These are phyloP conservation scores for Stereocaulon alpinum DNA, from an alignment of 495 filamentous ascomycete genomes.

Conservation along the genomic window DNA sequence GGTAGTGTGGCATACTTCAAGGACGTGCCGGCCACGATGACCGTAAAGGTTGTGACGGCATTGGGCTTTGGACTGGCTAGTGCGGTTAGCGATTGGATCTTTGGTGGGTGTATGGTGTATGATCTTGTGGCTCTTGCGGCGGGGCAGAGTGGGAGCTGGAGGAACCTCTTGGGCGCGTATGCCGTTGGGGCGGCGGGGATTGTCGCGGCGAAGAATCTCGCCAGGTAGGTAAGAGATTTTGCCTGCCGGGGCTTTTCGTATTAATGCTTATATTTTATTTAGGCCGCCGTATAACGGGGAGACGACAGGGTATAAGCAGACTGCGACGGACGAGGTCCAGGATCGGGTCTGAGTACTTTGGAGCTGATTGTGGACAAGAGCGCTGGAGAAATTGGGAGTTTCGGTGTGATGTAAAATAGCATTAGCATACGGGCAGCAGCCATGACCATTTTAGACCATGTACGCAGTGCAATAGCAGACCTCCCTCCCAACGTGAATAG, in stretches of 20 bases:
- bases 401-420: neutral
- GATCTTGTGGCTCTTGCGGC: constrained; percentile 39
- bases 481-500: too few species aligned
- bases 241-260: too few species aligned
- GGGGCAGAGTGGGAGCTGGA: constrained; percentile 38
- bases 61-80: constrained; percentile 35
- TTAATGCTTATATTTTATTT: too few species aligned
- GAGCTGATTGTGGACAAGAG: too few species aligned
- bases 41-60: constrained; percentile 37
- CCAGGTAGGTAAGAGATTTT: constrained; percentile 30
- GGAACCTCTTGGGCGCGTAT: constrained; percentile 35
- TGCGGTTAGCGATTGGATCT: constrained; percentile 39
- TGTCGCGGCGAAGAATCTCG: constrained; percentile 38
- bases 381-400: neutral
- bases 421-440: neutral
- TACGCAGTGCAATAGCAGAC: too few species aligned
- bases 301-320: constrained; percentile 14
- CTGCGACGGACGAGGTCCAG: constrained; percentile 20
- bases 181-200: constrained; percentile 38
- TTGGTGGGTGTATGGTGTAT: constrained; percentile 43
- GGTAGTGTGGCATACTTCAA: constrained; percentile 39
- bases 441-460: too few species aligned
- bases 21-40: constrained; percentile 28
- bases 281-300: constrained; percentile 23
- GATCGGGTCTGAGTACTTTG: constrained; percentile 15